phyloP scores from a whole-genome alignment of 768 basidiomycete species.

The Suillus luteus region DNA sequence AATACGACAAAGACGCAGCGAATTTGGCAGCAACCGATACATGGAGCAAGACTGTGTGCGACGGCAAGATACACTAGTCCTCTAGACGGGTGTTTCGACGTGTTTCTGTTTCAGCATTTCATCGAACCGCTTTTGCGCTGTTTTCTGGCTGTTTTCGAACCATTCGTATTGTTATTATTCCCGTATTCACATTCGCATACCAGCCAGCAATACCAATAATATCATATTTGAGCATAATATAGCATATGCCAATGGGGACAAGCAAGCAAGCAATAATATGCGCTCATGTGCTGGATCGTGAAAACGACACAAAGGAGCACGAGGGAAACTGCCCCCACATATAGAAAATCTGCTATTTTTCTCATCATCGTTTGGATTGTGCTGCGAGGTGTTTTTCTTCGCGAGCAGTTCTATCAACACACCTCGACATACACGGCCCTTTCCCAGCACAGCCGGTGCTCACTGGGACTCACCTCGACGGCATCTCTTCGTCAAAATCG shows the following conservation, averaged over 20 bases:
- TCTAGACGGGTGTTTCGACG: not conserved
- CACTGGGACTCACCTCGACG: not conserved
- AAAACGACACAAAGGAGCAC: not conserved
- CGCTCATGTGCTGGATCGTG: not conserved
- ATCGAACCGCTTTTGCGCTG: not conserved
- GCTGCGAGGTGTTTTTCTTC: not conserved
- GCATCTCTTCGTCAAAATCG: too few relatives aligned
- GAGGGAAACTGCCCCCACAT: not conserved
- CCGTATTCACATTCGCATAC: not conserved
- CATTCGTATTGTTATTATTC: not conserved
- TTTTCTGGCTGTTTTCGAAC: not conserved
- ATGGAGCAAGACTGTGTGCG: not conserved
- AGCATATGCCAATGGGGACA: not conserved
- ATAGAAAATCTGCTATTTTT: slow-evolving; percentile 1
- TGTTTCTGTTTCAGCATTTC: not conserved
- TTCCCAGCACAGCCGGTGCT: not conserved
- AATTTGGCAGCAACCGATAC: not conserved
- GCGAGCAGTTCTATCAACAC: not conserved
- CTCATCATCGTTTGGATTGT: not conserved
- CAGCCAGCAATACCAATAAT: not conserved
- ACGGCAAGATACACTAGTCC: not conserved
- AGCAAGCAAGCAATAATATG: not conserved
- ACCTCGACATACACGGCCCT: not conserved
- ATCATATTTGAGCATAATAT: not conserved
- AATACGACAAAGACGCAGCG: not conserved